Evolutionary conservation across 2,329 filamentous ascomycete species (phyloP), one percentile per base, ranked within the genome.

Genomic region (Trichoderma guizhouense): DNA sequence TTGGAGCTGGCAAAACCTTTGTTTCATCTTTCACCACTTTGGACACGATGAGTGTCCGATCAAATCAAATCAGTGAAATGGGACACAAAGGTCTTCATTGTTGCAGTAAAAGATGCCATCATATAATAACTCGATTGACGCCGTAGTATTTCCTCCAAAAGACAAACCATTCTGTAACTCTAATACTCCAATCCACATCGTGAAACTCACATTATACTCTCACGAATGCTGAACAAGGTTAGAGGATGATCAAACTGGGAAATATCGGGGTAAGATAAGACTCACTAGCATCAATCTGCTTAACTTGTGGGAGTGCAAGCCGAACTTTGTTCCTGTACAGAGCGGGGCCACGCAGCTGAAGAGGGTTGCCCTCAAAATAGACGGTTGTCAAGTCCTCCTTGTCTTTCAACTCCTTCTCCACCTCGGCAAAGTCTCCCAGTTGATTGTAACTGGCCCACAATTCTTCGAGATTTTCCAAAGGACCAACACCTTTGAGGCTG

Each of bases 211-310:
- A 43, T 30, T 72, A 73, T 30, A 73, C 71, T 64, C 66, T 70
- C 53, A 75, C 72, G 60, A 71, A 75, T 26, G 74, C 74, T 75
- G 9, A 30, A 9, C 12, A 51, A n/a, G 5, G 36, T 51, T 26
- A 21, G 7, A n/a, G 5, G 7, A 1, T 7, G 18, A 12, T 55
- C 43, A 63, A 18, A 15, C 47, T 18, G 5, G 11, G 18, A 24
- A 9, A 67, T 43, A 28, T 18, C 21, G 51, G 64, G 32, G 8
- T 63, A 24, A 47, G 64, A n/a, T 51, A 21, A 21, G 7, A 93
- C 94, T 90, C 86, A 98, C 95, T 97, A 72, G 96, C 96, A 88
- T 99, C 96, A 80, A 99, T 98, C 85, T 99, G 95, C 79, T 89
- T 89, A 67, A 99, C 85, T 81, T 96, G 92, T 71, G 96, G 96